Evolutionary conservation across 495 filamentous ascomycete genomes (phyloP).

Genomic region (Antarctomyces pellizariae): DNA sequence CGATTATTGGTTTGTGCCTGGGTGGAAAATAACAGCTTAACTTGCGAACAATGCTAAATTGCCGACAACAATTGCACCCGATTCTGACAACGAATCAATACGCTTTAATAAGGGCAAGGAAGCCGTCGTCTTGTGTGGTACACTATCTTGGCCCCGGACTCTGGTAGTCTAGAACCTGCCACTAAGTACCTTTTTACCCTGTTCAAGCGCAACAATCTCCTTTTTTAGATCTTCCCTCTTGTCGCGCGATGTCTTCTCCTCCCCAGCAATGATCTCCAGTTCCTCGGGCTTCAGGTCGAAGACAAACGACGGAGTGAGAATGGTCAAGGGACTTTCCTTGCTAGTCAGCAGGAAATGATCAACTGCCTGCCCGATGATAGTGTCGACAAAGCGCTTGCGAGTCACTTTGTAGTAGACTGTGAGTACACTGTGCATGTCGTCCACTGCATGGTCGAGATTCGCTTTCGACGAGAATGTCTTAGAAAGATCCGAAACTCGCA

Average conservation of each 20-base stretch:
- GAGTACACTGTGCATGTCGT: conserved; percentile 19
- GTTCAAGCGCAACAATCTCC: conserved; percentile 20
- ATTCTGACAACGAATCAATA: too few relatives aligned
- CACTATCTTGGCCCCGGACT: too few relatives aligned
- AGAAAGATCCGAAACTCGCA: too few relatives aligned
- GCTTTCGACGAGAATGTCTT: too few relatives aligned
- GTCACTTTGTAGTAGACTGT: conserved; percentile 20
- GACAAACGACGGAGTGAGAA: conserved; percentile 18
- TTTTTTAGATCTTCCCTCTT: conserved; percentile 16
- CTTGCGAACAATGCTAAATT: too few relatives aligned
- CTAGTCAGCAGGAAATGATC: conserved; percentile 15
- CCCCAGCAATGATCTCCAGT: conserved; percentile 23
- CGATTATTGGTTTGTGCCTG: too few relatives aligned
- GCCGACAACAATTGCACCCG: too few relatives aligned
- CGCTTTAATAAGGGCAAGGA: too few relatives aligned
- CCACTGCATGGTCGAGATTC: conserved; percentile 14
- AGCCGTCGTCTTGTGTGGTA: too few relatives aligned
- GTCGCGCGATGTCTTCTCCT: conserved; percentile 14
- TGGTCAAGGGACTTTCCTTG: conserved; percentile 7
- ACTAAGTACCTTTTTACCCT: conserved; percentile 15
- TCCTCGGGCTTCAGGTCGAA: conserved; percentile 15
- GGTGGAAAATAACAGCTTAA: too few relatives aligned
- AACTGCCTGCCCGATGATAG: conserved; percentile 17
- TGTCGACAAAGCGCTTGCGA: conserved; percentile 21
- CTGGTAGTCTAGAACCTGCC: too few relatives aligned